These are phyloP conservation scores for Bretschneidera sinensis DNA, from an alignment of 345 rosid genomes.

Conservation along the genomic window DNA sequence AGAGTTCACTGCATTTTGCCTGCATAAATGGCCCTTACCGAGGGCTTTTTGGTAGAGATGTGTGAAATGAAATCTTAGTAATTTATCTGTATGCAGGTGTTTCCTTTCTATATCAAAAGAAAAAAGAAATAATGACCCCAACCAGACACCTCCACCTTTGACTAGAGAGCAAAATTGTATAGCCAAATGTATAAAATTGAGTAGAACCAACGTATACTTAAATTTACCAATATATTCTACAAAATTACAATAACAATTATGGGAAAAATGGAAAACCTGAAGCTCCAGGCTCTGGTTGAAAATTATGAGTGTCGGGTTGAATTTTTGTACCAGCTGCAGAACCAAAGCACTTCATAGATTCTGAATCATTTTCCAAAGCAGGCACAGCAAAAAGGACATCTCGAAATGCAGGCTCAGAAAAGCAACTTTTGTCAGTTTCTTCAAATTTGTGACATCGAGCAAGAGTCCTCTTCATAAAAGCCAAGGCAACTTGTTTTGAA, in stretches of 20 bases:
- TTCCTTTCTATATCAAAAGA: too few species aligned
- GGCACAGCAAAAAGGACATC: constrained; percentile 38
- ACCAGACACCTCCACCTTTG: not conserved
- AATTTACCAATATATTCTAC: not conserved
- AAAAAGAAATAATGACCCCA: too few species aligned
- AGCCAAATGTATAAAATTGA: too few species aligned
- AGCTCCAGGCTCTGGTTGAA: constrained; percentile 9
- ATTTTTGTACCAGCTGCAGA: not conserved
- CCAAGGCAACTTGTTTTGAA: constrained; percentile 44
- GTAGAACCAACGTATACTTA: not conserved
- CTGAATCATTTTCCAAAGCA: constrained; percentile 14
- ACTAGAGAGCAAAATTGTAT: not conserved
- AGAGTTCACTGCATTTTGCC: not conserved
- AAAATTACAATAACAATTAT: not conserved
- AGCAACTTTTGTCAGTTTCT: constrained; percentile 55
- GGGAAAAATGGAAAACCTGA: constrained; percentile 31
- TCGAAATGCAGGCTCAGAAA: constrained; percentile 40
- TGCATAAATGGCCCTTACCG: too few species aligned
- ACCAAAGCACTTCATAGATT: not conserved
- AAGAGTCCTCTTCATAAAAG: constrained; percentile 48
- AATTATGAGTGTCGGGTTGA: constrained; percentile 15
- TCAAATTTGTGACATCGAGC: constrained; percentile 49
- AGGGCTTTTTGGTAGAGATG: too few species aligned
- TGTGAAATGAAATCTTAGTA: too few species aligned
- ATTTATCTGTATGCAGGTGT: too few species aligned